Evolutionary conservation across 73 alveolate species (phyloP).

Genomic region (Tetrahymena borealis): DNA sequence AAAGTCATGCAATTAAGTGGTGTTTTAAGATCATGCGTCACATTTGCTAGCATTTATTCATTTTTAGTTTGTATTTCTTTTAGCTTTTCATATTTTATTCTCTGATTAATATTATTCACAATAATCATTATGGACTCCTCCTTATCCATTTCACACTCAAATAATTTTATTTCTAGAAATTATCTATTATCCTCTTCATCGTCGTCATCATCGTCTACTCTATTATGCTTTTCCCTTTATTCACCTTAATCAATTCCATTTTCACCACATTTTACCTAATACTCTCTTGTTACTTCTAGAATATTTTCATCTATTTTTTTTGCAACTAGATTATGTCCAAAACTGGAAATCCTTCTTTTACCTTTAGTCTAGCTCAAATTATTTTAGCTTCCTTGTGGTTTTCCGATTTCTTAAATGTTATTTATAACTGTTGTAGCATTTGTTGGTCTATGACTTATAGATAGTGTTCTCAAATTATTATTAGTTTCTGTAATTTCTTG

Average conservation of each 20-base stretch:
- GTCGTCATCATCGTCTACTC: not conserved
- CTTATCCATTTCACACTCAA: not conserved
- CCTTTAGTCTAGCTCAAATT: no score
- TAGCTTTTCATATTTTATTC: not conserved
- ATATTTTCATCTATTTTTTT: not conserved
- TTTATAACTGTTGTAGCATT: not conserved
- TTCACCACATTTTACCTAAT: not conserved
- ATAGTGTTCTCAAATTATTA: not conserved
- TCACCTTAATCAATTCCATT: not conserved
- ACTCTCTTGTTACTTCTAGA: not conserved
- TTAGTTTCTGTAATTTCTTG: not conserved
- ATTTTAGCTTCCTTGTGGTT: no score
- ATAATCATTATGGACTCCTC: not conserved
- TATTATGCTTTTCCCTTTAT: not conserved
- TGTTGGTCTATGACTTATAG: not conserved
- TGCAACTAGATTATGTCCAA: not conserved
- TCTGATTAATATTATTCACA: not conserved
- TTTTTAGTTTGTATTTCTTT: not conserved
- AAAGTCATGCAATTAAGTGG: not conserved
- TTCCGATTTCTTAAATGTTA: not conserved
- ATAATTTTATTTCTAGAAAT: not conserved
- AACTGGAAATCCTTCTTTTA: not conserved
- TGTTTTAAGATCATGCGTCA: not conserved
- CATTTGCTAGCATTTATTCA: not conserved
- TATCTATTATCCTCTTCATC: not conserved